Conservation (phyloP, 108 stramenopile genomes). For the Nannochloropsis gaditana region DNA sequence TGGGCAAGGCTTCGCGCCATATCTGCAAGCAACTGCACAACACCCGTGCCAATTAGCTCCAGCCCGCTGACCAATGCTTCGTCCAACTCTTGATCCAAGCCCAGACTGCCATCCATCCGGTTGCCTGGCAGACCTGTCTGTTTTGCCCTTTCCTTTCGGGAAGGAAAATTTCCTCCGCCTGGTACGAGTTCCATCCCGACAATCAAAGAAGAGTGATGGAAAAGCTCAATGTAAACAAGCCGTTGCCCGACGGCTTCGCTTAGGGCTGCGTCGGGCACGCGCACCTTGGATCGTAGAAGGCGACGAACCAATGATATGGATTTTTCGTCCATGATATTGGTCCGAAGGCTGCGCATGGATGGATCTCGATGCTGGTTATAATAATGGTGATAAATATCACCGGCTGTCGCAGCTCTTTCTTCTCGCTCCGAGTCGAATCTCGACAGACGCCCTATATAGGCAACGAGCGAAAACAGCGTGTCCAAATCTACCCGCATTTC, state of each 20-base stretch:
- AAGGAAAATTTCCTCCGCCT: not conserved
- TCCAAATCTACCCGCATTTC: conserved; percentile 2
- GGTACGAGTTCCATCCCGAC: not conserved
- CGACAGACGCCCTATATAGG: conserved; percentile 6
- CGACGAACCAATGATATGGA: not conserved
- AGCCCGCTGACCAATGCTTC: not conserved
- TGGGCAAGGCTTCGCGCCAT: not conserved
- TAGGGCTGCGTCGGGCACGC: not conserved
- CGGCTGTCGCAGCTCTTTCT: not conserved
- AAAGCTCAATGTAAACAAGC: conserved; percentile 15
- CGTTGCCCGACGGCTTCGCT: not conserved
- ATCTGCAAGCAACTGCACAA: not conserved
- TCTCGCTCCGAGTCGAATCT: not conserved
- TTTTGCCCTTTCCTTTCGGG: not conserved
- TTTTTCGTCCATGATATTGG: not conserved
- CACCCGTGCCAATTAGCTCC: not conserved
- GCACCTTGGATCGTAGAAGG: not conserved
- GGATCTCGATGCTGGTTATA: not conserved
- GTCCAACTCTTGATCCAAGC: not conserved
- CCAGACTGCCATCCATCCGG: not conserved
- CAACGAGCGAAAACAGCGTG: not conserved
- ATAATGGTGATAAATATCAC: not conserved
- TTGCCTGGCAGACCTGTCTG: not conserved
- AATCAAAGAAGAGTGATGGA: conserved; percentile 5
- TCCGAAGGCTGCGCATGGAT: not conserved